A percentile compares a stretch with the other conserved stretches of the same genome.
Conservation (phyloP, 225 moss, liverwort and hornwort species). For the Asterella californica region DNA sequence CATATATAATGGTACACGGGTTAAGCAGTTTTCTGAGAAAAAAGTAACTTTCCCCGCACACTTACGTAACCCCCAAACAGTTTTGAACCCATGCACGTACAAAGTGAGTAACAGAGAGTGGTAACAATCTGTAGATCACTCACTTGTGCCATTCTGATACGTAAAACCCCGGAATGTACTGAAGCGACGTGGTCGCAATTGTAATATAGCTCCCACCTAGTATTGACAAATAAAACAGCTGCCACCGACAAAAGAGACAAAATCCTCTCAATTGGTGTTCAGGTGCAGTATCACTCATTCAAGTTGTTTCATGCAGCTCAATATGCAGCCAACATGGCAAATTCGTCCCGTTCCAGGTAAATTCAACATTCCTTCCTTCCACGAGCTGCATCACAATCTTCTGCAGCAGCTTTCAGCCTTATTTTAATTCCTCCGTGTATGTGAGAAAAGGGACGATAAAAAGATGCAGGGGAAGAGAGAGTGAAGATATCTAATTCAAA, state of each 20-base stretch:
- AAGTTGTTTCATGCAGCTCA: not conserved
- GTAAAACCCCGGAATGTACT: slow-evolving; percentile 79
- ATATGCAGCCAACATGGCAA: not conserved
- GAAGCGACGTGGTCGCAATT: slow-evolving; percentile 66
- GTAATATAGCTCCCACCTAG: slow-evolving; percentile 80
- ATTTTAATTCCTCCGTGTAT: not conserved
- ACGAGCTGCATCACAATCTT: not conserved
- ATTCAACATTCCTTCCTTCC: not conserved
- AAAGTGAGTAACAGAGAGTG: too few species aligned
- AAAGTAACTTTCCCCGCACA: too few species aligned
- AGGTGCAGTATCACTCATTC: not conserved
- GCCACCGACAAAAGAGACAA: slow-evolving; percentile 24
- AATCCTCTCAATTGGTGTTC: not conserved
- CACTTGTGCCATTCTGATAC: slow-evolving; percentile 80
- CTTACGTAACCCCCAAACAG: too few species aligned
- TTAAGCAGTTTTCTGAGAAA: too few species aligned
- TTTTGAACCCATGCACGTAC: too few species aligned
- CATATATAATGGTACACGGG: too few species aligned
- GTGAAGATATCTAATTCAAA: not conserved
- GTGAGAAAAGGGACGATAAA: not conserved
- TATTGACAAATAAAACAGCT: slow-evolving; percentile 86
- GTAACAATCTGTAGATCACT: not conserved
- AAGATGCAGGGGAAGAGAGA: not conserved
- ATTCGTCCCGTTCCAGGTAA: not conserved
- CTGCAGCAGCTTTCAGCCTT: not conserved